Percentiles rank a stretch among this genome's conserved stretches.
Evolutionary conservation across 441 rosid species (phyloP).

Genomic region (Dalechampia spathulata): DNA sequence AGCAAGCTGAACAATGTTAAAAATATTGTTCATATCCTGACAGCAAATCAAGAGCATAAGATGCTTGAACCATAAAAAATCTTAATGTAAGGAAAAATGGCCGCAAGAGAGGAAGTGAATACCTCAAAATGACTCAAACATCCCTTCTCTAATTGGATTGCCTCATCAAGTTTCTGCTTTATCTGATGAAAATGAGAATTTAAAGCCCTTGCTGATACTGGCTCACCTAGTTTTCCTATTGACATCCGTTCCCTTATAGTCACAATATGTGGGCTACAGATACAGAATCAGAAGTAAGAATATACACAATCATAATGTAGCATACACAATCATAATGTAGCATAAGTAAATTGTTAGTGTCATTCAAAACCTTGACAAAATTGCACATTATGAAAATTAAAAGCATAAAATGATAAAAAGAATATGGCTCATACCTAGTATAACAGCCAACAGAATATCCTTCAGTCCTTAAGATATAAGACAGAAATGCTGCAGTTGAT

Average conservation of each 20-base stretch:
- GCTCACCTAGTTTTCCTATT: conserved; percentile 46
- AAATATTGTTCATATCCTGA: too few species aligned
- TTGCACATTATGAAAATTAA: too few species aligned
- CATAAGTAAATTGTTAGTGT: too few species aligned
- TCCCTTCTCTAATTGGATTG: conserved; percentile 51
- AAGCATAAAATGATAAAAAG: too few species aligned
- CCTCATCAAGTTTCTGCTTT: conserved; percentile 48
- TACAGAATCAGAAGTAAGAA: conserved; percentile 9
- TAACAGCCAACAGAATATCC: conserved; percentile 81
- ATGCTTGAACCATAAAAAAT: neutral
- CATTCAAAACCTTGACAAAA: too few species aligned
- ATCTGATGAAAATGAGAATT: conserved; percentile 46
- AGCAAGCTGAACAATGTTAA: too few species aligned
- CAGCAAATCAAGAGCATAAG: neutral
- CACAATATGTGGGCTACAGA: conserved; percentile 65
- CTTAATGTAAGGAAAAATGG: neutral
- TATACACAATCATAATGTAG: too few species aligned
- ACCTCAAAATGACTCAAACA: conserved; percentile 88
- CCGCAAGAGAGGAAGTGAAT: neutral
- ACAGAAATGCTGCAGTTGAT: conserved; percentile 74
- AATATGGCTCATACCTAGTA: conserved; percentile 42
- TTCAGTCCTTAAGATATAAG: conserved; percentile 60
- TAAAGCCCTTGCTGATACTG: conserved; percentile 51
- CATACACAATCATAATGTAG: too few species aligned
- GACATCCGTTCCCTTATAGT: conserved; percentile 75